Evolutionary conservation across 2,329 filamentous ascomycete genomes (phyloP).

Genomic region (Mycocentrospora acerina): DNA sequence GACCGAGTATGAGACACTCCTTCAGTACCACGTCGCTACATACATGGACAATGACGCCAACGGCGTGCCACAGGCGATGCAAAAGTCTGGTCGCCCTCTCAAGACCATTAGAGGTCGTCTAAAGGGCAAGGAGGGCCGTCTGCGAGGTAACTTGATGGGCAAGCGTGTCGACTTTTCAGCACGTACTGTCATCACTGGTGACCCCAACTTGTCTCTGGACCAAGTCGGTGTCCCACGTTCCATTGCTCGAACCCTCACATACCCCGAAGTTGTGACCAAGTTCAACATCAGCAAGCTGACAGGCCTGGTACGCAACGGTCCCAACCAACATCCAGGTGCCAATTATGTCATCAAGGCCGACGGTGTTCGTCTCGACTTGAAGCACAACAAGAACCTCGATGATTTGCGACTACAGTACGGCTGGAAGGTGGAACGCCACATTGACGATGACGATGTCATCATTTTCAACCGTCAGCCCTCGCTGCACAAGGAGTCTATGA

Average conservation of each 20-base stretch:
- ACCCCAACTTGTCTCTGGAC: conserved; percentile 93
- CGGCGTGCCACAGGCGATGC: conserved; percentile 87
- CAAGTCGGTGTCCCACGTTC: conserved; percentile 95
- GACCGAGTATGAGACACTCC: conserved; percentile 82
- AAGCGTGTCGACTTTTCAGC: conserved; percentile 96
- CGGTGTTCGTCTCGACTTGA: conserved; percentile 90
- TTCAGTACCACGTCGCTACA: conserved; percentile 98
- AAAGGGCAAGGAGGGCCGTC: conserved; percentile 98
- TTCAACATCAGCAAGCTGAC: conserved; percentile 97
- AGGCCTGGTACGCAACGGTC: conserved; percentile 85
- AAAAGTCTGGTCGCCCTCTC: conserved; percentile 94
- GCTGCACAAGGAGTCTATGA: conserved; percentile 99
- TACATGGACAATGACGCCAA: conserved; percentile 99
- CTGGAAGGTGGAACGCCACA: conserved; percentile 97
- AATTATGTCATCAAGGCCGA: conserved; percentile 95
- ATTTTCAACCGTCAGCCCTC: conserved; percentile 99
- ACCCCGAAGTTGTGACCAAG: conserved; percentile 94
- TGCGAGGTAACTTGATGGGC: conserved; percentile 98
- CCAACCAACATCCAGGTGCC: conserved; percentile 91
- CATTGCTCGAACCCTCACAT: conserved; percentile 90
- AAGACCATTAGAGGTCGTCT: conserved; percentile 96
- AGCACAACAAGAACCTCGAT: conserved; percentile 85
- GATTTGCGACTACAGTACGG: conserved; percentile 89
- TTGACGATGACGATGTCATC: conserved; percentile 95
- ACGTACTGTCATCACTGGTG: conserved; percentile 98